Evolutionary conservation across 108 stramenopile genomes (phyloP).

Genomic region (Skeletonema tropicum): DNA sequence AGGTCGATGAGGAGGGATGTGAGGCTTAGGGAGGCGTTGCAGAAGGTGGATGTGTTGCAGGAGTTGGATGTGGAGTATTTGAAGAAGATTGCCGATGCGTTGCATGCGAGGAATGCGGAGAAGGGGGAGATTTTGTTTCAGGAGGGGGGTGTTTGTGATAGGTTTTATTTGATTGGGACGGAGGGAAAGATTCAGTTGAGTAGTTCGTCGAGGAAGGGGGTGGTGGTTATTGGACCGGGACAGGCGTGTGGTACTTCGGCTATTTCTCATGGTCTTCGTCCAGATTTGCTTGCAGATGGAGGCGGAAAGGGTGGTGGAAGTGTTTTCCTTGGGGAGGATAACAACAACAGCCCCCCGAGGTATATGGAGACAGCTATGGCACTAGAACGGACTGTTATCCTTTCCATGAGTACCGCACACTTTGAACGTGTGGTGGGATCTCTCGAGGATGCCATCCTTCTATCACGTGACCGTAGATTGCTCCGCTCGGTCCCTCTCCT

Average conservation of each 20-base stretch:
- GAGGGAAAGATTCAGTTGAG: slow-evolving; percentile 56
- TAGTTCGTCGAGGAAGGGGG: slow-evolving; percentile 23
- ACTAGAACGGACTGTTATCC: slow-evolving; percentile 38
- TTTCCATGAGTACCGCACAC: slow-evolving; percentile 34
- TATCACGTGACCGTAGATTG: slow-evolving; percentile 39
- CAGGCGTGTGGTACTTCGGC: slow-evolving; percentile 46
- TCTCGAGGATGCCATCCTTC: slow-evolving; percentile 40
- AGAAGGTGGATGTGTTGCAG: slow-evolving; percentile 68
- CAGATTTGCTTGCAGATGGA: not conserved
- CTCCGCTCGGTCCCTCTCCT: slow-evolving; percentile 42
- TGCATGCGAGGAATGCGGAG: slow-evolving; percentile 40
- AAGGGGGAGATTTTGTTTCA: slow-evolving; percentile 58
- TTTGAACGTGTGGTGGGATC: slow-evolving; percentile 46
- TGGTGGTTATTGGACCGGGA: slow-evolving; percentile 33
- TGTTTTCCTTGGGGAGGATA: not conserved
- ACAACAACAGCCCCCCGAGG: not conserved
- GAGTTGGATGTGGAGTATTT: slow-evolving; percentile 51
- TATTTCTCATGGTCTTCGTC: slow-evolving; percentile 18
- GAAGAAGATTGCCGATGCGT: slow-evolving; percentile 60
- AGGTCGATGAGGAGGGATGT: slow-evolving; percentile 64
- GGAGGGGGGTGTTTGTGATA: slow-evolving; percentile 72
- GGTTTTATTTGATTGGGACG: slow-evolving; percentile 63
- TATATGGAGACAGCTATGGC: slow-evolving; percentile 29
- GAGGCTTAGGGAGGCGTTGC: slow-evolving; percentile 66
- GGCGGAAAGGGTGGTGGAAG: not conserved